A percentile compares a stretch with the other conserved stretches of the same genome.
Evolutionary conservation across 2,329 filamentous ascomycete genomes (phyloP).

Genomic region (Cordyceps sp.): DNA sequence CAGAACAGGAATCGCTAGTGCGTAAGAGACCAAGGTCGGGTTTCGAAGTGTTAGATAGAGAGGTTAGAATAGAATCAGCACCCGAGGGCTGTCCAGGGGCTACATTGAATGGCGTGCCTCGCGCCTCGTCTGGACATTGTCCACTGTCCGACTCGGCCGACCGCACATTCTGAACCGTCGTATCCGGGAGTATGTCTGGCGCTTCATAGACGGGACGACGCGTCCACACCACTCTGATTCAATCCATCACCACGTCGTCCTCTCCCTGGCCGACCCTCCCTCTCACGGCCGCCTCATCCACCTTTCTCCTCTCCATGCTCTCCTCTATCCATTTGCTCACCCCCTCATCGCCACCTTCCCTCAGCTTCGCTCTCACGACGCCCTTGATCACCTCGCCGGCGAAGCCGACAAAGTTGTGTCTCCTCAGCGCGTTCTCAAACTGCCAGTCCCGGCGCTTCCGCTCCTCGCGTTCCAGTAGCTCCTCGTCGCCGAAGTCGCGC

Average conservation of each 20-base stretch:
- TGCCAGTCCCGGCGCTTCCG: constrained; percentile 73
- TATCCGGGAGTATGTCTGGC: too few relatives aligned
- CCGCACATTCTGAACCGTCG: too few relatives aligned
- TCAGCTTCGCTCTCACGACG: constrained; percentile 60
- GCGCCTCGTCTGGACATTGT: too few relatives aligned
- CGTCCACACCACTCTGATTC: too few relatives aligned
- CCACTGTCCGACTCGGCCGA: too few relatives aligned
- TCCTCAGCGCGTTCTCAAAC: constrained; percentile 83
- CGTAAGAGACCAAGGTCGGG: too few relatives aligned
- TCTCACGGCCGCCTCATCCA: constrained; percentile 16
- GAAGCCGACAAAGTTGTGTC: constrained; percentile 95
- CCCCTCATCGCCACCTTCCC: constrained; percentile 41
- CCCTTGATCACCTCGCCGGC: constrained; percentile 79
- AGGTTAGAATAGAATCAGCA: too few relatives aligned
- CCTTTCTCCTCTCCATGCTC: constrained; percentile 38
- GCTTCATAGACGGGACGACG: too few relatives aligned
- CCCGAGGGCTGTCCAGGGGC: too few relatives aligned
- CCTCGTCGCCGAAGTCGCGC: constrained; percentile 64
- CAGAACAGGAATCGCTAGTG: too few relatives aligned
- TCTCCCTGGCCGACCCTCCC: constrained; percentile 16
- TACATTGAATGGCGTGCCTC: too few relatives aligned
- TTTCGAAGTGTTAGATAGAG: too few relatives aligned
- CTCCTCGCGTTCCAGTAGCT: constrained; percentile 64
- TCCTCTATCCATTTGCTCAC: constrained; percentile 63
- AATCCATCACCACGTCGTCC: constrained; percentile 25